Evolutionary conservation across 1,139 yeast species (phyloP).

Genomic region (Yamadazyma blattariae): DNA sequence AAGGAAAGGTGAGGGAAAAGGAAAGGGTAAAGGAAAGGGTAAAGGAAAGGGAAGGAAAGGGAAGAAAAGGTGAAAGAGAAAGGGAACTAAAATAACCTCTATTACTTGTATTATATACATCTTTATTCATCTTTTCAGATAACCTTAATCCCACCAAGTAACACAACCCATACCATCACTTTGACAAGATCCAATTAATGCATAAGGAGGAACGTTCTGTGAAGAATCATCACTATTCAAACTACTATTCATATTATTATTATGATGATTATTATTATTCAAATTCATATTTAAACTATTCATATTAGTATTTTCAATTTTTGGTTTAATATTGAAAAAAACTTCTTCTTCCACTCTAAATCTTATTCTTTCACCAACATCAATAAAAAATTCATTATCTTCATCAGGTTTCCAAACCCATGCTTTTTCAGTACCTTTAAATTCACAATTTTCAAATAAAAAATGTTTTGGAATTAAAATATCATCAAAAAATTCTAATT

Average conservation of each 20-base stretch:
- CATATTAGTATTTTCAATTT: constrained; percentile 46
- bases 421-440: constrained; percentile 74
- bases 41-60: too few species aligned
- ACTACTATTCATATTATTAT: constrained; percentile 23
- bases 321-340: constrained; percentile 79
- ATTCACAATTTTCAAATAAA: constrained; percentile 77
- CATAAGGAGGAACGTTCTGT: constrained; percentile 61
- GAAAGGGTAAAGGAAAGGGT: too few species aligned
- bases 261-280: too few species aligned
- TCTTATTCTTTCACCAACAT: constrained; percentile 85
- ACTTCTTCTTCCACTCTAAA: constrained; percentile 88
- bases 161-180: constrained; percentile 95
- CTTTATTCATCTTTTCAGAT: too few species aligned
- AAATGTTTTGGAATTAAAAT: constrained; percentile 80
- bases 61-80: too few species aligned
- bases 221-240: too few species aligned
- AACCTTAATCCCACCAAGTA: constrained; percentile 90
- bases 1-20: too few species aligned
- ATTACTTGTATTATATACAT: too few species aligned
- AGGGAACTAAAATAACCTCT: too few species aligned
- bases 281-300: too few species aligned
- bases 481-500: constrained; percentile 87
- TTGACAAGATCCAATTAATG: constrained; percentile 87
- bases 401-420: constrained; percentile 91
- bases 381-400: constrained; percentile 74